A percentile compares a stretch with the other conserved stretches of the same genome.
These are phyloP conservation scores for Clonostachys chloroleuca DNA, from an alignment of 2,329 filamentous ascomycete genomes.

Conservation along the genomic window DNA sequence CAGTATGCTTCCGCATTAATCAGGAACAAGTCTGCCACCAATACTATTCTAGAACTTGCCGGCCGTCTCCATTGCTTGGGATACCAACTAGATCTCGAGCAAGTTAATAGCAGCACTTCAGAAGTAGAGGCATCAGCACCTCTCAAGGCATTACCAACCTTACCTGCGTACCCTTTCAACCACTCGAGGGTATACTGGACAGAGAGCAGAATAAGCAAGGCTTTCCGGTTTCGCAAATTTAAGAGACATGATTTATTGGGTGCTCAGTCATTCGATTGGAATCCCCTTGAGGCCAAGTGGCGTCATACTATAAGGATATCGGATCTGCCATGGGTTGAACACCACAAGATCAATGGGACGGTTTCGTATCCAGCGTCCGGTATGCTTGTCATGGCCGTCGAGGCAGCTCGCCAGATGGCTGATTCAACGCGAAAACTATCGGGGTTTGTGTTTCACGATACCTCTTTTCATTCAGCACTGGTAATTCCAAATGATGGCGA, in stretches of 20 bases:
- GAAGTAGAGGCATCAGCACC: too few species aligned
- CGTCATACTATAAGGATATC: conserved; percentile 17
- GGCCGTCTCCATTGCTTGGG: background rate
- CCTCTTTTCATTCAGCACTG: too few species aligned
- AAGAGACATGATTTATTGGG: conserved; percentile 18
- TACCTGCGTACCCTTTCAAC: conserved; percentile 16
- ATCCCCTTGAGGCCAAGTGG: conserved; percentile 18
- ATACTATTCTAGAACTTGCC: background rate
- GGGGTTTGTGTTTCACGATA: too few species aligned
- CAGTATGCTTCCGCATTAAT: too few species aligned
- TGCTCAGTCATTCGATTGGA: conserved; percentile 6
- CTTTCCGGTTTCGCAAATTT: conserved; percentile 9
- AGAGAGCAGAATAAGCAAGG: conserved; percentile 13
- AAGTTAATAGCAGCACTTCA: background rate
- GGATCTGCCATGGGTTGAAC: conserved; percentile 21
- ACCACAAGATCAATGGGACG: conserved; percentile 15
- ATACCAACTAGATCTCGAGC: background rate
- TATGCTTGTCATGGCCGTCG: conserved; percentile 23
- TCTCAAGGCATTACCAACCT: background rate
- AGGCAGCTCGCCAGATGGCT: conserved; percentile 10
- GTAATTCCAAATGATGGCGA: too few species aligned
- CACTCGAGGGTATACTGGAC: conserved; percentile 8
- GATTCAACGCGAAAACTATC: too few species aligned
- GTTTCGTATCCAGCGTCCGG: conserved; percentile 23
- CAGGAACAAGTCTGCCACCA: too few species aligned